These are phyloP conservation scores for Hippophae gyantsensis DNA, from an alignment of 306 rosid genomes.

Conservation along the genomic window DNA sequence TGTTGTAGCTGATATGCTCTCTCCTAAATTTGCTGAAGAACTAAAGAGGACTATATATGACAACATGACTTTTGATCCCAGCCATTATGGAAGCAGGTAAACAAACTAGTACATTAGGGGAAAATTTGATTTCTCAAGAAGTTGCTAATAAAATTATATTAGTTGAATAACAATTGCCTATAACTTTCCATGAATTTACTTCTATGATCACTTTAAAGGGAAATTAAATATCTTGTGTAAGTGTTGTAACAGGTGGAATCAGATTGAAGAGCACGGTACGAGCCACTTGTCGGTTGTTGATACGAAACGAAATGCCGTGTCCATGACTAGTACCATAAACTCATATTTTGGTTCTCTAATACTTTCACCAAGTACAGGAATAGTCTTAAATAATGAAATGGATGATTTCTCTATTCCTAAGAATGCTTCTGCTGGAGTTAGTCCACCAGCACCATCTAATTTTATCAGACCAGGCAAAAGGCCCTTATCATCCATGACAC, in stretches of 20 bases:
- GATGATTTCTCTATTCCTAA: slow-evolving; percentile 67
- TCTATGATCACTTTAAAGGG: neutral
- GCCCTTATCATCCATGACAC: slow-evolving; percentile 82
- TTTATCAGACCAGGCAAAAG: slow-evolving; percentile 71
- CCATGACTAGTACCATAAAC: slow-evolving; percentile 73
- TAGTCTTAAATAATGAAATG: slow-evolving; percentile 86
- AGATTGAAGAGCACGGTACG: slow-evolving; percentile 73
- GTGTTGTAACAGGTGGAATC: slow-evolving; percentile 51
- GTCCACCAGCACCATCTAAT: slow-evolving; percentile 70
- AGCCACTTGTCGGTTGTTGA: slow-evolving; percentile 64
- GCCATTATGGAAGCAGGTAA: slow-evolving; percentile 71
- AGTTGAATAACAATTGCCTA: no score
- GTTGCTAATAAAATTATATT: neutral
- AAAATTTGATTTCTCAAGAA: slow-evolving; percentile 3
- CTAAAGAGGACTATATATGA: slow-evolving; percentile 53
- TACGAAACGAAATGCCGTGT: slow-evolving; percentile 47
- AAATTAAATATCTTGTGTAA: neutral
- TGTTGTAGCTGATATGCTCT: slow-evolving; percentile 70
- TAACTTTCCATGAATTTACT: no score
- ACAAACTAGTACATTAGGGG: slow-evolving; percentile 9
- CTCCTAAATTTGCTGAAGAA: slow-evolving; percentile 49
- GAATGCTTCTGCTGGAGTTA: slow-evolving; percentile 32
- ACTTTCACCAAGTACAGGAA: slow-evolving; percentile 68
- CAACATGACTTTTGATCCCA: slow-evolving; percentile 47
- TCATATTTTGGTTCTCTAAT: slow-evolving; percentile 58